phyloP scores from a whole-genome alignment of 148 eudicot species.

The Nepenthes gracilis region DNA sequence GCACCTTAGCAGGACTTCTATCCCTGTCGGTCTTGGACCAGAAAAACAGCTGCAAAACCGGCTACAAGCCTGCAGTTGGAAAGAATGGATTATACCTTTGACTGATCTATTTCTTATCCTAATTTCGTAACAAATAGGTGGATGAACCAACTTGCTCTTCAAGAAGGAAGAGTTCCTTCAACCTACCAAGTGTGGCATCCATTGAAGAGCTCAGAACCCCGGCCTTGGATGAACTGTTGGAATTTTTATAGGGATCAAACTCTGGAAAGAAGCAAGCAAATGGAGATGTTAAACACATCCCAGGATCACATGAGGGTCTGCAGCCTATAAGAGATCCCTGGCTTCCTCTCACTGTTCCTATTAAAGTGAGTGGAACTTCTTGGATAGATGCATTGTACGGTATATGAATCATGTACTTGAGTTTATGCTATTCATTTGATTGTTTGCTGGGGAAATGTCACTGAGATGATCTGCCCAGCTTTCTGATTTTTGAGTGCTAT shows the following conservation, averaged over 20 bases:
- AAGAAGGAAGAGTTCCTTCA: constrained; percentile 64
- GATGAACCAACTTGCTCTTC: constrained; percentile 96
- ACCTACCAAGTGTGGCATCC: constrained; percentile 63
- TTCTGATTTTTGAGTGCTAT: too few species aligned
- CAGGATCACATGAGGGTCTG: constrained; percentile 31
- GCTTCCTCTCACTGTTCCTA: constrained; percentile 79
- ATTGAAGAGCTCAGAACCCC: constrained; percentile 94
- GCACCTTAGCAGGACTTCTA: too few species aligned
- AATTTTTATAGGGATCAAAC: constrained; percentile 66
- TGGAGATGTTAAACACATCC: constrained; percentile 56
- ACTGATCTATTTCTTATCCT: too few species aligned
- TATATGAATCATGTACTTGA: not conserved
- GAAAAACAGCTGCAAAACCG: too few species aligned
- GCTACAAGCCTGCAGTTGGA: too few species aligned
- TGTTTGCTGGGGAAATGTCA: too few species aligned
- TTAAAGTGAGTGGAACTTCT: constrained; percentile 17
- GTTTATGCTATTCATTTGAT: too few species aligned
- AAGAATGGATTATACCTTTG: too few species aligned
- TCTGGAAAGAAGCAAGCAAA: constrained; percentile 53
- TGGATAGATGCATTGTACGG: constrained; percentile 9
- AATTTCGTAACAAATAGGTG: constrained; percentile 31
- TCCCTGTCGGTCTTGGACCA: too few species aligned
- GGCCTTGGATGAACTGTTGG: constrained; percentile 61
- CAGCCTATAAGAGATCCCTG: constrained; percentile 53
- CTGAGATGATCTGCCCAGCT: too few species aligned